Base-by-base conservation (phyloP, 352 stramenopile species). In the Phytophthora sp. region DNA sequence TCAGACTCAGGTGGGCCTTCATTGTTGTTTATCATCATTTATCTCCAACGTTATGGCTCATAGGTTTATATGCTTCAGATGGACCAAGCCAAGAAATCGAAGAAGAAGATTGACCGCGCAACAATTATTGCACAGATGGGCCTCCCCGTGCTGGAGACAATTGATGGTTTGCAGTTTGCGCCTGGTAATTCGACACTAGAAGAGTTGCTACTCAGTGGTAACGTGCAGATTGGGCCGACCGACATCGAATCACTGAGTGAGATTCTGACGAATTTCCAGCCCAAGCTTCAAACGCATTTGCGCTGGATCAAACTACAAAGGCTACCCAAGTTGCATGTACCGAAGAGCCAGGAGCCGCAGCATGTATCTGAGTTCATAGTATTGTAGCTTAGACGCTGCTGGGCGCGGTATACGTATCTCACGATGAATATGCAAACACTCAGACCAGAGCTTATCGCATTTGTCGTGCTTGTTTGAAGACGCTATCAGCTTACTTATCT, bases 1-100 rank as follows among this genome's bases (percentile, higher is more conserved):
- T 45, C 83, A 90, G n/a, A 64, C 67, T 11, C 75, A 90, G 69
- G 82, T 88, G 75, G n/a, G n/a, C n/a, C n/a, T n/a, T n/a, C n/a
- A n/a, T n/a, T n/a, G n/a, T n/a, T n/a, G n/a, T n/a, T n/a, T 20
- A 32, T 35, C 7, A 20, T 6, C n/a, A 18, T n/a, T 54, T n/a
- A 18, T 18, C 13, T 53, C 13, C 13, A 18, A 6, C 21, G 5
- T 28, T 23, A 21, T 41, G 15, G 13, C 10, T 54, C 11, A 32
- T 43, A 5, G 2, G 18, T 37, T 39, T 10, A 17, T 55, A 9
- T 41, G 5, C 6, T 21, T 41, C n/a, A 84, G 70, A 71, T 93
- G 18, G 86, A 93, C 13, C 70, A 84, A 12, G 81, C 84, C 35
- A 95, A 94, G 61, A 94, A 92, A 59, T 74, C 80, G 31, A 93